Evolutionary conservation across 2,329 filamentous ascomycete species (phyloP).

Genomic region (Madurella mycetomatis): DNA sequence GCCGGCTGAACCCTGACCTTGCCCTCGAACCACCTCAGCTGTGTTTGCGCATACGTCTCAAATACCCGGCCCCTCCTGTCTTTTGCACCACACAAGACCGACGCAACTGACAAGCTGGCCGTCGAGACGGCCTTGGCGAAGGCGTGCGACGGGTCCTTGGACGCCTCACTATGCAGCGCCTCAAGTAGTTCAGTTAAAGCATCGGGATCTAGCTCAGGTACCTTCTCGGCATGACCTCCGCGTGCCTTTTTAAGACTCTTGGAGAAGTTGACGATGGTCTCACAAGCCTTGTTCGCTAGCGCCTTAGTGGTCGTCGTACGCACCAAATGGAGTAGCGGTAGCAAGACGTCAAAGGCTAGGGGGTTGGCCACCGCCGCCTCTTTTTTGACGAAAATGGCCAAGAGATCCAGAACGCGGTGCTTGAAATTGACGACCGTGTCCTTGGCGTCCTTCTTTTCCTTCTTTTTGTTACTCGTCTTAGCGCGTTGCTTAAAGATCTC

Average conservation of each 20-base stretch:
- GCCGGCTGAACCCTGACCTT: constrained; percentile 57
- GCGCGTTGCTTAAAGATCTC: constrained; percentile 79
- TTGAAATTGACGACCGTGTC: constrained; percentile 93
- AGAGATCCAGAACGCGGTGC: constrained; percentile 81
- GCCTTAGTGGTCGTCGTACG: constrained; percentile 73
- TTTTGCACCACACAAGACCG: constrained; percentile 54
- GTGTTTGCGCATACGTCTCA: constrained; percentile 59
- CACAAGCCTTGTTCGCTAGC: constrained; percentile 66
- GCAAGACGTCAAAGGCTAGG: constrained; percentile 63
- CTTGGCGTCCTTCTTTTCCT: constrained; percentile 81
- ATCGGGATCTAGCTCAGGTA: constrained; percentile 37
- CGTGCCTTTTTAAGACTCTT: constrained; percentile 59
- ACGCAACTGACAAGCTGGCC: constrained; percentile 63
- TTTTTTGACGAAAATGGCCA: constrained; percentile 79
- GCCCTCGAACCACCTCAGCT: constrained; percentile 55
- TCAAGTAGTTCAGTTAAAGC: constrained; percentile 55
- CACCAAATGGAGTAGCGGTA: constrained; percentile 72
- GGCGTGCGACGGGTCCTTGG: constrained; percentile 58
- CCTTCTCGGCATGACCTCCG: constrained; percentile 41
- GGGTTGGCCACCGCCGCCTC: constrained; percentile 63
- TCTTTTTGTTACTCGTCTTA: constrained; percentile 66
- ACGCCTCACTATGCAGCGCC: constrained; percentile 64
- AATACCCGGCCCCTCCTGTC: constrained; percentile 52
- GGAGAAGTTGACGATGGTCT: constrained; percentile 68
- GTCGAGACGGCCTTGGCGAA: constrained; percentile 73